phyloP scores from a whole-genome alignment of 345 rosid species.

The Rhizophora mangle region DNA sequence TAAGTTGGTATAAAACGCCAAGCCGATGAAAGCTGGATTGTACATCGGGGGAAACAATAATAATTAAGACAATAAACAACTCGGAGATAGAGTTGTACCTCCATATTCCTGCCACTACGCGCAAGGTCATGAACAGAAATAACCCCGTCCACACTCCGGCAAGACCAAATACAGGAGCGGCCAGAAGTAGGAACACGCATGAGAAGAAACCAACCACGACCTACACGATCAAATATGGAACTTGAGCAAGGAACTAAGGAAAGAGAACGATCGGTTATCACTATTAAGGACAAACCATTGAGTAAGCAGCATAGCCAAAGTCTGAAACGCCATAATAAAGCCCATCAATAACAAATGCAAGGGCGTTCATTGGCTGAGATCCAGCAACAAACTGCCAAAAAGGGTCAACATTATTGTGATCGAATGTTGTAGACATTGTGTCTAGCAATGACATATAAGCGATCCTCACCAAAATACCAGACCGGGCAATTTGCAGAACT shows the following conservation, averaged over 20 bases:
- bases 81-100: conserved; percentile 43
- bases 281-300: conserved; percentile 57
- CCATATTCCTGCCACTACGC: conserved; percentile 77
- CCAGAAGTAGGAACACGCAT: conserved; percentile 53
- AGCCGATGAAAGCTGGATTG: not conserved
- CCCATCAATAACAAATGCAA: conserved; percentile 89
- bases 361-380: conserved; percentile 87
- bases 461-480: conserved; percentile 70
- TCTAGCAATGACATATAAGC: not conserved
- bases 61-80: not conserved
- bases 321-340: conserved; percentile 94
- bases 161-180: conserved; percentile 71
- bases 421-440: not conserved
- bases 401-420: not conserved
- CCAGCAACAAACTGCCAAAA: conserved; percentile 82
- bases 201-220: conserved; percentile 61
- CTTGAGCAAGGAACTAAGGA: conserved; percentile 15
- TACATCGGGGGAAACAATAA: not conserved
- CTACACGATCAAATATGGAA: conserved; percentile 29
- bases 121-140: conserved; percentile 87
- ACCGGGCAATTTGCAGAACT: conserved; percentile 70
- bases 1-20: not conserved
- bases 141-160: conserved; percentile 85
- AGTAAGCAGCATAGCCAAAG: conserved; percentile 80
- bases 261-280: not conserved